Evolutionary conservation across 2,329 filamentous ascomycete genomes (phyloP), one percentile per base, ranked within the genome.

Genomic region (Hypoxylon sp.): DNA sequence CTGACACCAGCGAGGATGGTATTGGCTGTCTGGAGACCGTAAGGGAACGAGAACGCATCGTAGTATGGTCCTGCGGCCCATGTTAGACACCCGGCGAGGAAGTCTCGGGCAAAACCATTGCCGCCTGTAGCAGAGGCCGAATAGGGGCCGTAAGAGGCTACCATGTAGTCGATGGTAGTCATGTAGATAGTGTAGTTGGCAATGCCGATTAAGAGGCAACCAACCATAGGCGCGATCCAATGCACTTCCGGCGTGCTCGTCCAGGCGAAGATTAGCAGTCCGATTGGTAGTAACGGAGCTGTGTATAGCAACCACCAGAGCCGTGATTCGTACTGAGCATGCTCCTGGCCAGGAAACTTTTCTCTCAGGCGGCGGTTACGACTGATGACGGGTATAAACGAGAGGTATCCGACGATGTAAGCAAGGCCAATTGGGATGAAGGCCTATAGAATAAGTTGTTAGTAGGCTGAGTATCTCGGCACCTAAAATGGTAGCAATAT

Each of bases 131-230:
- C 89, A 0, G 87, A 89, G 8, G 88, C 87, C 0, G 88, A 86
- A 75, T 88, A 90, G 0, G 85, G 84, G 0, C 88, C 89, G 71
- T 91, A 91, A 2, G 88, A 87, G 56, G 85, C 88, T 61, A 90
- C 87, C 84, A 89, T 88, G 74, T 90, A 90, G 72, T 90, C 87
- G 69, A 91, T 89, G 2, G 87, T 89, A 6, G 87, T 85, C 83
- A 89, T 88, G 76, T 90, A 89, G 52, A 89, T 89, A 14, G 79
- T 77, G 63, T 83, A 85, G 71, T 91, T 91, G 38, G 88, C 88
- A 49, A 91, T 84, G 24, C 87, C 88, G 36, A 91, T 85, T 33
- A 89, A 78, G 4, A 81, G 77, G 2, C 84, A 82, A 70, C 87
- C 89, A 46, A 90, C 77, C 82, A 89, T 85, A 0, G 86, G 83